Evolutionary conservation across 2,329 filamentous ascomycete genomes (phyloP), one percentile per base, ranked within the genome.

Genomic region (Chaetomiaceae sp.): DNA sequence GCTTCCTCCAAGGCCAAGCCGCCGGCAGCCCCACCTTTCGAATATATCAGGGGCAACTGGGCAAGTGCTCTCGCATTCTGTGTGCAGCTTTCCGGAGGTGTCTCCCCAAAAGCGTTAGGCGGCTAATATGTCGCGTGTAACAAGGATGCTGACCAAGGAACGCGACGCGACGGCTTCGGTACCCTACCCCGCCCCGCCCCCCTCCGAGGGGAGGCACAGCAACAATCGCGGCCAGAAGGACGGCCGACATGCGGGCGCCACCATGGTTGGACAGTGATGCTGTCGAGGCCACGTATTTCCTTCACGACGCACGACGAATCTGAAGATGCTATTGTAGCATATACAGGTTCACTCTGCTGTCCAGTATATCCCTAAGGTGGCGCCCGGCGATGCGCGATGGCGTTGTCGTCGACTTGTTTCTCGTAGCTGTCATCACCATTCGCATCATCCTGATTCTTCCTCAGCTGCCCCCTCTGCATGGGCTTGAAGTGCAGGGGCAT

Each of bases 401-500:
- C 37, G 4, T 32, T 23, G n/a, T 14, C 20, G 23, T 20, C 16
- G 29, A 29, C 16, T 7, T 18, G 51, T n/a, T 29, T 45, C 11
- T 27, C 23, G 16, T 32, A 23, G 13, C 8, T 37, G 38, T 21
- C 18, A 32, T 38, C 20, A 18, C 21, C n/a, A 25, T 18, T 30
- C 27, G 29, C 29, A 45, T 61, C 59, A 60, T 21, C 58, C 58
- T 7, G 51, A 61, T 8, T 60, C 55, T 41, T 69, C 72, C 32
- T 75, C 76, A 52, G 75, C 70, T 3, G 71, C 74, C 4, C 71
- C 77, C 34, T 83, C 80, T 13, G 79, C 75, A 44, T 83, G 80
- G 18, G 80, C 81, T 59, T 85, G 82, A 6, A 86, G 67, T 21
- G 80, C 73, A 23, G 82, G 82, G 11, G 82, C 83, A 69, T 91